Conservation (phyloP, 257 asterid genomes). For the Ocimum tenuiflorum region DNA sequence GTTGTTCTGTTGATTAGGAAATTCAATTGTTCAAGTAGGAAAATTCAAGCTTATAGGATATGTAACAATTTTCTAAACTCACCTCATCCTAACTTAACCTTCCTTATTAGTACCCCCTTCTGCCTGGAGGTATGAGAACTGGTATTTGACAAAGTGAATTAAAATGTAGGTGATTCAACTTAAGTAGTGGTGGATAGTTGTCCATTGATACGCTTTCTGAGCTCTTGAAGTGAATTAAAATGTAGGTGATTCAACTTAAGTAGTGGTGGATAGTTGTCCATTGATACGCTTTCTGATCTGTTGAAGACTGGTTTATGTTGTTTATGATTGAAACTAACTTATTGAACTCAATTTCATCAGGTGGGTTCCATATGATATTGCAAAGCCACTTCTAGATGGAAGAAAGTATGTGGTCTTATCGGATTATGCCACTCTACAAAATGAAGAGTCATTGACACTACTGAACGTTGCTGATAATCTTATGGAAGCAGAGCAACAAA, state of each 20-base stretch:
- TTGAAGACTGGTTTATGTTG: background rate
- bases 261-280: background rate
- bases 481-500: constrained; percentile 48
- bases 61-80: background rate
- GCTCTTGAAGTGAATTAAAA: background rate
- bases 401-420: constrained; percentile 63
- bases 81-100: background rate
- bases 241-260: background rate
- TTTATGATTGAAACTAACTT: constrained; percentile 11
- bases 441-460: constrained; percentile 36
- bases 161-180: background rate
- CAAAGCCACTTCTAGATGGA: constrained; percentile 67
- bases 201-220: background rate
- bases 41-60: background rate
- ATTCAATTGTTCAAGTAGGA: background rate
- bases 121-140: background rate
- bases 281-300: background rate
- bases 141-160: background rate
- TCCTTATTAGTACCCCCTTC: background rate
- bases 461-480: constrained; percentile 25
- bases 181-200: background rate
- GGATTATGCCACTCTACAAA: constrained; percentile 36
- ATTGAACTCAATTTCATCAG: constrained; percentile 30
- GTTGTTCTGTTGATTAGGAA: background rate
- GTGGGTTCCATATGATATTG: constrained; percentile 79